These are phyloP conservation scores for Leonotis leonurus DNA, from an alignment of 257 asterid species.

Conservation along the genomic window DNA sequence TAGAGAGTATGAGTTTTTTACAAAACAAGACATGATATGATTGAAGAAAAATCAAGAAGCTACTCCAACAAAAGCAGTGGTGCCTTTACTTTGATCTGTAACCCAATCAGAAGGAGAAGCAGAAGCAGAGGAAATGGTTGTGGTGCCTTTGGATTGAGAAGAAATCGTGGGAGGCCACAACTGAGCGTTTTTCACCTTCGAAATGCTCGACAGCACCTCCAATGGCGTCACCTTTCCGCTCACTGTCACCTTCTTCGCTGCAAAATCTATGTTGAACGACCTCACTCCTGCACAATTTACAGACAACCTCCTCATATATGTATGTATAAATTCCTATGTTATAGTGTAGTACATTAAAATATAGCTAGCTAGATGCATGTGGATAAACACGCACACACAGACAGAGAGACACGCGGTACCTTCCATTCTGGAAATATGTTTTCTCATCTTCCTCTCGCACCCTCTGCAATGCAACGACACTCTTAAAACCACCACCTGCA, in stretches of 20 bases:
- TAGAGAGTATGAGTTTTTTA: no score
- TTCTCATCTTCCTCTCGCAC: conserved; percentile 78
- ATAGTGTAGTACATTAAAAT: no score
- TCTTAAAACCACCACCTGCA: conserved; percentile 75
- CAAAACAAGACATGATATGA: no score
- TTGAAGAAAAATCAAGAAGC: background rate
- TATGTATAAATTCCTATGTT: no score
- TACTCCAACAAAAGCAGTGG: background rate
- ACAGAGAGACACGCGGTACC: no score
- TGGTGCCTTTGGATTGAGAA: conserved; percentile 3
- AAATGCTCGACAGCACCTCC: conserved; percentile 68
- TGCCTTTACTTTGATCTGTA: background rate
- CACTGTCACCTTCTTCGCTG: conserved; percentile 70
- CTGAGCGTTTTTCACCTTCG: conserved; percentile 82
- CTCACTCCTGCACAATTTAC: conserved; percentile 54
- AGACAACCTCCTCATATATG: background rate
- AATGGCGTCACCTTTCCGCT: conserved; percentile 60
- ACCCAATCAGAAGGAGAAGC: conserved; percentile 5
- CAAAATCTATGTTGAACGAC: conserved; percentile 73
- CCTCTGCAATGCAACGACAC: conserved; percentile 92
- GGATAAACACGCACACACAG: background rate
- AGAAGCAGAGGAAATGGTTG: background rate
- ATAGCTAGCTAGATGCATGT: no score
- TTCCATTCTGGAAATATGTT: conserved; percentile 80
- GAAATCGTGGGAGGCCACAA: conserved; percentile 50